Conservation (phyloP, 805 yeast genomes). For the Saturnispora saitoi region DNA sequence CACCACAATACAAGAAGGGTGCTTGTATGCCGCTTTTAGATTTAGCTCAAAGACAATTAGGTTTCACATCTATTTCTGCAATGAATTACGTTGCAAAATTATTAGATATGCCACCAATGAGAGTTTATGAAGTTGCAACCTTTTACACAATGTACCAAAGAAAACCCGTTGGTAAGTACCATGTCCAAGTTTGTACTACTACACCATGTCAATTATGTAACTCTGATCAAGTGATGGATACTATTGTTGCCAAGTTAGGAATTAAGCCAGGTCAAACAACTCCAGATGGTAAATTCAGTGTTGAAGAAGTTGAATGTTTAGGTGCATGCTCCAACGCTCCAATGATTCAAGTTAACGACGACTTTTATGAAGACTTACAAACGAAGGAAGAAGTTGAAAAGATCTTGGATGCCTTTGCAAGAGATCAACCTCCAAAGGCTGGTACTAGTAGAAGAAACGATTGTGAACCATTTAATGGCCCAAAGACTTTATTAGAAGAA, state of each 20-base stretch:
- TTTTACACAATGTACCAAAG: constrained; percentile 89
- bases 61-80: constrained; percentile 77
- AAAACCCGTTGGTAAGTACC: constrained; percentile 77
- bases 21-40: constrained; percentile 85
- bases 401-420: constrained; percentile 53
- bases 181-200: constrained; percentile 80
- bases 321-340: constrained; percentile 93
- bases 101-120: constrained; percentile 87
- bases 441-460: constrained; percentile 62
- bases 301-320: constrained; percentile 83
- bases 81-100: constrained; percentile 85
- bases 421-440: constrained; percentile 50
- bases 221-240: constrained; percentile 68
- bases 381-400: constrained; percentile 56
- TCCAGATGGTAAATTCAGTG: constrained; percentile 62
- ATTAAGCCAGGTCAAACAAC: constrained; percentile 75
- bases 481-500: constrained; percentile 51
- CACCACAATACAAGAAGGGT: constrained; percentile 77
- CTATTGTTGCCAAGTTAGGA: constrained; percentile 51
- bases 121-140: constrained; percentile 88
- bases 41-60: constrained; percentile 79
- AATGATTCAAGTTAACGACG: constrained; percentile 78
- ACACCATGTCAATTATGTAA: constrained; percentile 85
- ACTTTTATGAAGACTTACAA: constrained; percentile 66
- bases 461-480: constrained; percentile 73